A percentile compares a stretch with the other conserved stretches of the same genome.
phyloP scores from a whole-genome alignment of 805 yeast genomes.

The Ogataea allantospora region DNA sequence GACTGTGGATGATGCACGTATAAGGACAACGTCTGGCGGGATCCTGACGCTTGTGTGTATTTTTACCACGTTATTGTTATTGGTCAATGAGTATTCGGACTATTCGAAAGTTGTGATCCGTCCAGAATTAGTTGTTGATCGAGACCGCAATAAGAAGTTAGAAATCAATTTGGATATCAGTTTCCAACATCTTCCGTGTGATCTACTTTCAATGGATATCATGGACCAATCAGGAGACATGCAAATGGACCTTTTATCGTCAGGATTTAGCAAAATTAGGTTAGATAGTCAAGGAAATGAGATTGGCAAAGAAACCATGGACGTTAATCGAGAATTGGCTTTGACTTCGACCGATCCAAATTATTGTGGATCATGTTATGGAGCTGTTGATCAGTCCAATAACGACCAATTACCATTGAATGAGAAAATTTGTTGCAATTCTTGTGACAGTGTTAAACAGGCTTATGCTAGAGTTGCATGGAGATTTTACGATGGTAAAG shows the following conservation, averaged over 20 bases:
- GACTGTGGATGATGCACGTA: constrained; percentile 89
- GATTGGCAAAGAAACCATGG: constrained; percentile 39
- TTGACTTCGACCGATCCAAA: constrained; percentile 29
- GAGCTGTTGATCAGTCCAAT: constrained; percentile 61
- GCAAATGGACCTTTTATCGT: constrained; percentile 66
- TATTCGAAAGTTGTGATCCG: constrained; percentile 64
- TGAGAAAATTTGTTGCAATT: constrained; percentile 70
- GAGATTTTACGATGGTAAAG: constrained; percentile 88
- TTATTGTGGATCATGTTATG: constrained; percentile 90
- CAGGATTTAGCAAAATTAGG: constrained; percentile 72
- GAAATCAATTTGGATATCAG: constrained; percentile 79
- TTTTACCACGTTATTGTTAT: constrained; percentile 56
- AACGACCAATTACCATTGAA: constrained; percentile 39
- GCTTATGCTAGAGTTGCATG: constrained; percentile 79
- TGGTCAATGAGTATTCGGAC: constrained; percentile 73
- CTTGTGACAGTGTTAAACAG: constrained; percentile 74
- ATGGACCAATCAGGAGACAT: constrained; percentile 87
- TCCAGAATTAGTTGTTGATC: constrained; percentile 87
- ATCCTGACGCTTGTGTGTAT: constrained; percentile 74
- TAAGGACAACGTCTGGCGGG: constrained; percentile 89
- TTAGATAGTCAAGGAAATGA: constrained; percentile 52
- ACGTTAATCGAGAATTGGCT: constrained; percentile 37
- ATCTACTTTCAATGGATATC: constrained; percentile 72
- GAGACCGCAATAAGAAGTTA: constrained; percentile 71
- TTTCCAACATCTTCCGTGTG: constrained; percentile 87